Evolutionary conservation across 1,284 basidiomycete species (phyloP).

Genomic region (Pyrrhoderma noxium): DNA sequence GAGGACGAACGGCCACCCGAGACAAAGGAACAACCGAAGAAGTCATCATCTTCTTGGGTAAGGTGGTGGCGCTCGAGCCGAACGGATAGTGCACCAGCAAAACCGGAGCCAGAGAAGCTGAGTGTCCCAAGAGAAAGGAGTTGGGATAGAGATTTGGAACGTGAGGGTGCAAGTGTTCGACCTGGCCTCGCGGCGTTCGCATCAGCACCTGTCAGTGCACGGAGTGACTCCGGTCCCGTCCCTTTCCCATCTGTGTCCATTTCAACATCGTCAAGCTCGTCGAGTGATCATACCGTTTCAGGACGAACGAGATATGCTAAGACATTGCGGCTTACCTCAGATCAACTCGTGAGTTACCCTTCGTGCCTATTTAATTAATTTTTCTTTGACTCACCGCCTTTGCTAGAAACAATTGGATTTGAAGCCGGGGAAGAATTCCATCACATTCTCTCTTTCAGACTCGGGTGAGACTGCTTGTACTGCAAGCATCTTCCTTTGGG

Average conservation of each 20-base stretch:
- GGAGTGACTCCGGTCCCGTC: constrained; percentile 18
- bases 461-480: constrained; percentile 84
- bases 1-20: constrained; percentile 24
- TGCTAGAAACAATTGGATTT: constrained; percentile 78
- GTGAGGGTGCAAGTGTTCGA: constrained; percentile 1
- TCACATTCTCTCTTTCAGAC: constrained; percentile 93
- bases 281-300: constrained; percentile 11
- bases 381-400: not conserved
- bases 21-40: constrained; percentile 30
- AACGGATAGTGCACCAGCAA: constrained; percentile 25
- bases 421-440: constrained; percentile 83
- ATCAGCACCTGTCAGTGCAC: constrained; percentile 17
- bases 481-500: constrained; percentile 95
- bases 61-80: constrained; percentile 68
- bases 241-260: constrained; percentile 18
- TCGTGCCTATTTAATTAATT: not conserved
- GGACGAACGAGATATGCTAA: constrained; percentile 73
- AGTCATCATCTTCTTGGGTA: constrained; percentile 63
- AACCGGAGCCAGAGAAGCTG: constrained; percentile 20
- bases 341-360: constrained; percentile 65
- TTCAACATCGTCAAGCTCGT: not conserved
- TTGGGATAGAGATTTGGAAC: not conserved
- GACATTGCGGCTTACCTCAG: constrained; percentile 81
- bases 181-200: constrained; percentile 12
- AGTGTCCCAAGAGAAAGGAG: not conserved